Evolutionary conservation across 148 eudicot species (phyloP).

Genomic region (Cornus kousa): DNA sequence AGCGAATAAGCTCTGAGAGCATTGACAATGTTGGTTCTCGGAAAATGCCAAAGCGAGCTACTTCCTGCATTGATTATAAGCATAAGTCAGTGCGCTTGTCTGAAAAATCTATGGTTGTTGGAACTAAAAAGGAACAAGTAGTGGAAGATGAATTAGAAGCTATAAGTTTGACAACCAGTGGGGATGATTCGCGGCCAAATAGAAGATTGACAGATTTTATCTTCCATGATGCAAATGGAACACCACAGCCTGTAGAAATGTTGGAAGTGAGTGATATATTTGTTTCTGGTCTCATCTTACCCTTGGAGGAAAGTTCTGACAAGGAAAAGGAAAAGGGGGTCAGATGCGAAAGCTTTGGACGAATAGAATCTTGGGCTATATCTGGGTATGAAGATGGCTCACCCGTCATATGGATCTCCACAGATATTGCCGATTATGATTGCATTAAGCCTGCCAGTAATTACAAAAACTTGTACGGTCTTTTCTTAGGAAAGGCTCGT

Average conservation of each 20-base stretch:
- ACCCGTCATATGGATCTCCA: neutral
- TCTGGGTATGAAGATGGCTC: neutral
- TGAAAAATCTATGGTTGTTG: neutral
- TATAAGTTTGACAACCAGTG: neutral
- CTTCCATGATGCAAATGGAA: conserved; percentile 1
- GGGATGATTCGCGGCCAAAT: neutral
- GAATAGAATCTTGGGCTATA: neutral
- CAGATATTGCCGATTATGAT: neutral
- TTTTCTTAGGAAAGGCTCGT: neutral
- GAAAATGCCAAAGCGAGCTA: neutral
- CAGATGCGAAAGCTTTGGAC: neutral
- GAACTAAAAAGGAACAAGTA: neutral
- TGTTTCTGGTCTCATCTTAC: neutral
- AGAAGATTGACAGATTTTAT: conserved; percentile 1
- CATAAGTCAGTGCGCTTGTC: neutral
- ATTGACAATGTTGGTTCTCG: conserved; percentile 9
- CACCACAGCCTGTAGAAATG: neutral
- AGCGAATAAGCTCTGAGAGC: conserved; percentile 4
- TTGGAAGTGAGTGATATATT: neutral
- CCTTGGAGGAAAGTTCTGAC: conserved; percentile 3
- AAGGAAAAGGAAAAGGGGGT: neutral
- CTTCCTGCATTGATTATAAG: neutral
- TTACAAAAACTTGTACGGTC: neutral
- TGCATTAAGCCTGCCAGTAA: neutral
- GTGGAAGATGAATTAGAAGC: neutral